Evolutionary conservation across 768 basidiomycete species (phyloP).

Genomic region (Suillus spraguei): DNA sequence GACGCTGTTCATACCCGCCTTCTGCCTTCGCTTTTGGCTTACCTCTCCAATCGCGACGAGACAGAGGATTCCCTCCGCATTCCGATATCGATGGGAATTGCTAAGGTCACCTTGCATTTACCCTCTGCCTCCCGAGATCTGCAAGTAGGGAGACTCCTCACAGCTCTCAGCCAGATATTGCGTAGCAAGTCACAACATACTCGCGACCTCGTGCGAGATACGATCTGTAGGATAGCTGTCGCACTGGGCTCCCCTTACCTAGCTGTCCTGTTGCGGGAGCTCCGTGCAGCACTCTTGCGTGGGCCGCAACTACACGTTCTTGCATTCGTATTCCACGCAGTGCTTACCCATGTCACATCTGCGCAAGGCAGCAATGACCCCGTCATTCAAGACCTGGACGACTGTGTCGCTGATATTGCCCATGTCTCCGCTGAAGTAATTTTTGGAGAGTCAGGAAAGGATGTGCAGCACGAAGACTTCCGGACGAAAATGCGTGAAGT

Average conservation of each 20-base stretch:
- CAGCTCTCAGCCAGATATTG: slow-evolving; percentile 84
- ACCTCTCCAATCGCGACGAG: slow-evolving; percentile 83
- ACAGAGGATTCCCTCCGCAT: slow-evolving; percentile 86
- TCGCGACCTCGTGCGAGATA: slow-evolving; percentile 82
- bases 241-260: slow-evolving; percentile 76
- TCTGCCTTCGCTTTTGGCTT: slow-evolving; percentile 76
- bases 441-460: slow-evolving; percentile 92
- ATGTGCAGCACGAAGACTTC: slow-evolving; percentile 87
- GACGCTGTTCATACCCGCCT: slow-evolving; percentile 78
- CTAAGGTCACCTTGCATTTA: slow-evolving; percentile 80
- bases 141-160: slow-evolving; percentile 78
- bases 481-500: slow-evolving; percentile 95
- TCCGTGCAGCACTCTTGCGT: slow-evolving; percentile 81
- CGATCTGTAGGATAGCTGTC: slow-evolving; percentile 77
- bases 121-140: slow-evolving; percentile 62
- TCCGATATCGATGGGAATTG: slow-evolving; percentile 85
- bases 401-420: slow-evolving; percentile 76
- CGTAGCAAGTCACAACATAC: slow-evolving; percentile 95
- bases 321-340: slow-evolving; percentile 79
- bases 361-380: slow-evolving; percentile 46
- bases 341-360: slow-evolving; percentile 80
- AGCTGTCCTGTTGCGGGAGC: slow-evolving; percentile 71
- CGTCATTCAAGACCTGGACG: slow-evolving; percentile 67
- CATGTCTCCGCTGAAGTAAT: slow-evolving; percentile 87
- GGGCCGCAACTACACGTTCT: slow-evolving; percentile 95